These are phyloP conservation scores for Aspergillus transmontanensis DNA, from an alignment of 2,329 filamentous ascomycete species.

Conservation along the genomic window DNA sequence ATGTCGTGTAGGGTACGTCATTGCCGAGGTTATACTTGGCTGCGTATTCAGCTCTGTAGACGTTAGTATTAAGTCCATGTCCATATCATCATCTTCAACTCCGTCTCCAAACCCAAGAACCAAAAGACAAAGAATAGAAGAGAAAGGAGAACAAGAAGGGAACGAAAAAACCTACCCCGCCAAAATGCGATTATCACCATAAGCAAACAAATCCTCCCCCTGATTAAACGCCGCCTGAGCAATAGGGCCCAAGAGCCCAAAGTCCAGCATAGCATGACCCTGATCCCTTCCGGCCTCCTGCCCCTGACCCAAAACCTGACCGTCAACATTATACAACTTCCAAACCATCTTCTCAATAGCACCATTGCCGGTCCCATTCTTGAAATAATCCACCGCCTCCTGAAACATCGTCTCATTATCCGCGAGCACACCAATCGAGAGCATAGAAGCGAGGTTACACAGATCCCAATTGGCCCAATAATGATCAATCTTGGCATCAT, in stretches of 20 bases:
- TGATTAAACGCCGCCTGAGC: conserved; percentile 49
- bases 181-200: conserved; percentile 38
- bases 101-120: too few relatives aligned
- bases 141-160: not conserved
- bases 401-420: conserved; percentile 48
- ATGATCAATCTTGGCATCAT: conserved; percentile 35
- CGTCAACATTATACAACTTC: conserved; percentile 17
- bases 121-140: too few relatives aligned
- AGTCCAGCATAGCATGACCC: conserved; percentile 47
- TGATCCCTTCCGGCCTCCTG: conserved; percentile 51
- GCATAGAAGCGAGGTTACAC: conserved; percentile 45
- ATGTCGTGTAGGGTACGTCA: conserved; percentile 47
- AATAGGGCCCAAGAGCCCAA: conserved; percentile 43
- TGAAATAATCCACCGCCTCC: conserved; percentile 45
- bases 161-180: conserved; percentile 30
- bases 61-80: not conserved
- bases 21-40: conserved; percentile 48
- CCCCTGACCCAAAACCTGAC: conserved; percentile 38
- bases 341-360: conserved; percentile 9
- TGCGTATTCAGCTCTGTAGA: conserved; percentile 16
- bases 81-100: too few relatives aligned
- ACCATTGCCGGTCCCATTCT: conserved; percentile 43
- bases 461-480: conserved; percentile 52
- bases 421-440: conserved; percentile 47
- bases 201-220: conserved; percentile 44